Base-by-base conservation (phyloP, 805 yeast species). In the Barnettozyma vustinii region DNA sequence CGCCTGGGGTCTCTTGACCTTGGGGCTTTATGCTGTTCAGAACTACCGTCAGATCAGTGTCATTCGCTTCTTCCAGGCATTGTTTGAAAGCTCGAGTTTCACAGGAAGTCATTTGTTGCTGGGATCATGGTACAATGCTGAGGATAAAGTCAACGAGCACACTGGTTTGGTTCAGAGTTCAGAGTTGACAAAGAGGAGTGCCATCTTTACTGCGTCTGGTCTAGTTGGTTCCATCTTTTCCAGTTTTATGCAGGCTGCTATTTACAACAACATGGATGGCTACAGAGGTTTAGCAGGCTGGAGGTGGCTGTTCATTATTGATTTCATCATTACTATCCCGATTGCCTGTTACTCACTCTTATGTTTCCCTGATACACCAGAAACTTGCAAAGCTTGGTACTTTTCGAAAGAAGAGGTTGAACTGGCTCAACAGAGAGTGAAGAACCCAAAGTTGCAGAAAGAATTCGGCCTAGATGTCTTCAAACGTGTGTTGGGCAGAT, bases 261-360 rank as follows among this genome's bases (percentile, higher is more conserved):
- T 79, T 35, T 73, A 71, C 55, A 63, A 60, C 18, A 69, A 70
- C 53, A 66, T 79, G 70, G 69, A 58, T 39, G 50, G 50, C n/a
- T 32, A 44, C 32, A 75, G 54, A 75, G 77, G 47, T 0, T 60
- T 80, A 15, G 70, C 72, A 4, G 86, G 87, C 8, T 81, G 85
- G 85, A 71, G 82, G 61, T 81, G 86, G 86, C 60, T 81, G n/a
- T 82, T 80, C 58, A 76, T 82, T 41, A 77, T 81, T 52, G 85
- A 81, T 62, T 80, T 79, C 54, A 56, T 77, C 30, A 70, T 81
- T 41, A 80, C 86, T 0, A 57, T 81, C 3, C 84, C 84, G 1
- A 75, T 81, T 47, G 75, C 77, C 4, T 35, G 80, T 4, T 79
- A 75, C 53, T 86, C 87, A 1, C 69, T 77, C 37, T 42, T 83